Base-by-base conservation (phyloP, 2,329 filamentous ascomycete genomes). In the Fusarium camptoceras region DNA sequence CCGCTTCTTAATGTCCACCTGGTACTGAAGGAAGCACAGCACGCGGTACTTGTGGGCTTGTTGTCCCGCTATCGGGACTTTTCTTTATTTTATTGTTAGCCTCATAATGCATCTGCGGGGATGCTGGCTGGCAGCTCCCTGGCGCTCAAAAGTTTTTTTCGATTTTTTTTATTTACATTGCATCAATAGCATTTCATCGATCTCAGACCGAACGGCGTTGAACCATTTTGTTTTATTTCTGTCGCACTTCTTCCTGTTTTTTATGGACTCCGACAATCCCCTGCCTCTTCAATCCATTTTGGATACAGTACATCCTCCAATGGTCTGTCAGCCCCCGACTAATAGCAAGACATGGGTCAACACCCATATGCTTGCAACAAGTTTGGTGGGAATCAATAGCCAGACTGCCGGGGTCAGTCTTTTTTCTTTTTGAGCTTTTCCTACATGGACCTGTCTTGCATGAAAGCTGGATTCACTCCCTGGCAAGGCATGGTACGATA, bases 81-180 rank as follows among this genome's bases (percentile, higher is more conserved):
- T 22, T 22, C 20, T 56, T 59, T 53, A 20, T 50, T 70, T 53
- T 63, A 64, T 55, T 50, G 49, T 61, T 43, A 58, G 37, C 34
- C 42, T 62, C 54, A 67, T 48, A 25, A 28, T 72, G 56, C 66
- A 66, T 59, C 49, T 61, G 55, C 44, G 60, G 67, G 43, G 56
- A 47, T 55, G 50, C 49, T 27, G 25, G 49, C 24, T 50, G 49
- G 25, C 37, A 41, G 60, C 55, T 66, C 59, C 68, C 63, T 62
- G 72, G 72, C 72, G 72, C 70, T 72, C 55, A 74, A 74, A 74
- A 74, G 72, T 74, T 68, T 71, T 59, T 44, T 16, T 41, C n/a
- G n/a, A n/a, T n/a, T 49, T 55, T 27, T 59, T 54, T 59, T 71
- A 53, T 46, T 22, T 46, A 53, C 55, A 25, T 62, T 57, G 59